Conservation (phyloP, 2,329 filamentous ascomycete species). For the Pleoardoris graminearum region DNA sequence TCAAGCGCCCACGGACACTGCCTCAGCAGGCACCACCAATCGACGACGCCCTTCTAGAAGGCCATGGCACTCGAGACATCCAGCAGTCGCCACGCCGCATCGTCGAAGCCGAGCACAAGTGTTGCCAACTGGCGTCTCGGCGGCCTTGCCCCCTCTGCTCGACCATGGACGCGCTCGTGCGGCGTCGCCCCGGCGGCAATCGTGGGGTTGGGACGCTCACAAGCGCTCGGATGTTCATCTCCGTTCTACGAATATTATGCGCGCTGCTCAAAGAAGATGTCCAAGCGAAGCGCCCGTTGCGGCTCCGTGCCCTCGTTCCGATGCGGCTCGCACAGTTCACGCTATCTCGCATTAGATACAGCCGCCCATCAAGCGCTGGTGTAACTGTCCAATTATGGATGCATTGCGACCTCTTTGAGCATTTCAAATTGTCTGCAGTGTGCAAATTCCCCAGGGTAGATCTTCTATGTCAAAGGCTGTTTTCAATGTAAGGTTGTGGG, state of each 20-base stretch:
- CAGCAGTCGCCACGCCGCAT: conserved; percentile 16
- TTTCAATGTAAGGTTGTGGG: not conserved
- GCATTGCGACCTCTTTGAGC: not conserved
- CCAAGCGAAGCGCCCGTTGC: conserved; percentile 31
- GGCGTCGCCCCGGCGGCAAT: conserved; percentile 16
- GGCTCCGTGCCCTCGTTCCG: conserved; percentile 33
- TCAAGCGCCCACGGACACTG: conserved; percentile 35
- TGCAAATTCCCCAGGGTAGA: not conserved
- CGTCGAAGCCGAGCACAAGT: conserved; percentile 18
- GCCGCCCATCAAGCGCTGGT: conserved; percentile 35
- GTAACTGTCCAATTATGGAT: conserved; percentile 28
- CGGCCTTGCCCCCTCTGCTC: conserved; percentile 25
- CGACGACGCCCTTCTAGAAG: conserved; percentile 26
- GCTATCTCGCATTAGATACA: conserved; percentile 25
- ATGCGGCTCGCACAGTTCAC: conserved; percentile 27
- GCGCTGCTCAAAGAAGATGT: conserved; percentile 14
- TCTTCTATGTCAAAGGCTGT: not conserved
- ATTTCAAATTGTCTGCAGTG: not conserved
- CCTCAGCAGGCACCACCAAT: conserved; percentile 26
- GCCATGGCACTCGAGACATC: conserved; percentile 12
- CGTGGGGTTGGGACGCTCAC: conserved; percentile 13
- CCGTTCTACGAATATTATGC: conserved; percentile 13
- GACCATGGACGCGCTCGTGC: conserved; percentile 15
- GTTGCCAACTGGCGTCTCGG: conserved; percentile 24
- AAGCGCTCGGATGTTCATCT: conserved; percentile 14